Evolutionary conservation across 768 basidiomycete species (phyloP), one percentile per base, ranked within the genome.

Genomic region (Amanita fuliginea): DNA sequence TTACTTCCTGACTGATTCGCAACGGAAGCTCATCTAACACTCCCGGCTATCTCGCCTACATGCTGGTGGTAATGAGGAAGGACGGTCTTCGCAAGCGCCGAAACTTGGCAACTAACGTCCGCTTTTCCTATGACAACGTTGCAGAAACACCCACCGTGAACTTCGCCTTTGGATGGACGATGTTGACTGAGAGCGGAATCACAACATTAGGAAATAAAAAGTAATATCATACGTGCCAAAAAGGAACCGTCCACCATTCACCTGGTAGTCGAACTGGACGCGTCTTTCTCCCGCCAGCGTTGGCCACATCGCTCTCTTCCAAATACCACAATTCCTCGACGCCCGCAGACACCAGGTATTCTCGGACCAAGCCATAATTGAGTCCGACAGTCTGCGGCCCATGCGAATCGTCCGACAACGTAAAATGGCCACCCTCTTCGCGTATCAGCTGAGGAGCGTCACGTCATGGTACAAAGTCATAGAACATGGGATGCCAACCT

Each of bases 341-440:
- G 3, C 76, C 77, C n/a, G 75, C 60, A 2, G 66, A 66, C 41
- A 68, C 66, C 24, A 92, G 68, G 64, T 97, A 98, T 9, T 72
- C 69, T 42, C 68, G 70, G 53, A 86, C 64, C 16, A 75, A 71
- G 48, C 67, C 59, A 57, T 97, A 99, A 63, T 97, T 91, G 51
- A 91, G 70, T 0, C 92, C 93, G 47, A 98, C 92, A 7, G 80
- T 80, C 26, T 80, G 78, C 2, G 91, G 86, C 0, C 90, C 92
- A 59, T 99, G 96, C 46, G 93, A 94, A 66, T 98, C 96, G 61
- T 98, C 96, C 4, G 95, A 98, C 22, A 99, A 73, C 16, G 83
- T 77, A 54, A 96, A 78, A 19, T 79, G 77, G 2, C 94, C 96
- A 8, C 75, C 77, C 42, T 72, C 64, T 37, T 71, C 60, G n/a